Evolutionary conservation across 2,329 filamentous ascomycete genomes (phyloP).

Genomic region (Sporothrix curviconia): DNA sequence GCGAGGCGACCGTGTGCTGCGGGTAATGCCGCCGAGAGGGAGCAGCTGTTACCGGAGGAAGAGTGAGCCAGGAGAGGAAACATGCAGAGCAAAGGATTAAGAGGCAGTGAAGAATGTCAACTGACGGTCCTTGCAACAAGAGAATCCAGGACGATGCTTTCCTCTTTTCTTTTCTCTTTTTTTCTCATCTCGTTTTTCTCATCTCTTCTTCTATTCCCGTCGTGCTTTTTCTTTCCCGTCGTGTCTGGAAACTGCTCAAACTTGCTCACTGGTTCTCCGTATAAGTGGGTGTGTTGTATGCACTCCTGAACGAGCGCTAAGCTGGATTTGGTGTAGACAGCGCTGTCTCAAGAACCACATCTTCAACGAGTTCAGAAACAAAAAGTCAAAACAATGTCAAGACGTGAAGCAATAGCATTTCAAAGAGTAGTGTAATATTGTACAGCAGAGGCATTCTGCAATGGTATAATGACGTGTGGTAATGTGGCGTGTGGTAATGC

Average conservation of each 20-base stretch:
- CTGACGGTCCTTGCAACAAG: too few relatives aligned
- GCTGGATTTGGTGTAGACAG: not conserved
- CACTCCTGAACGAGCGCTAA: not conserved
- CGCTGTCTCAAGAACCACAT: too few relatives aligned
- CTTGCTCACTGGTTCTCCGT: not conserved
- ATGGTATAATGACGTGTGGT: not conserved
- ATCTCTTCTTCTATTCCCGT: too few relatives aligned
- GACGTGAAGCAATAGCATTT: too few relatives aligned
- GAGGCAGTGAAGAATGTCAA: too few relatives aligned
- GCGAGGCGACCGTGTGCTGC: conserved; percentile 25
- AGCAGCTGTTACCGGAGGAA: not conserved
- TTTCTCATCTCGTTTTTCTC: not conserved
- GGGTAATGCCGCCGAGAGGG: conserved; percentile 14
- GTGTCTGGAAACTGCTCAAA: conserved; percentile 3
- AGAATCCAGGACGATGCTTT: too few relatives aligned
- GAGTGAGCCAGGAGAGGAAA: not conserved
- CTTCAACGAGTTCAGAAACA: too few relatives aligned
- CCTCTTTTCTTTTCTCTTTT: too few relatives aligned
- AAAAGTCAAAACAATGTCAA: too few relatives aligned
- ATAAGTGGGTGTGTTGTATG: not conserved
- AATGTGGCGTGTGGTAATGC: too few relatives aligned
- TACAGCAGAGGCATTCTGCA: not conserved
- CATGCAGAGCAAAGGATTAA: too few relatives aligned
- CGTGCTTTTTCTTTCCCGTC: not conserved
- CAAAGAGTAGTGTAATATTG: not conserved